phyloP scores from a whole-genome alignment of 208 protist genomes.

The Crithidia sp. region DNA sequence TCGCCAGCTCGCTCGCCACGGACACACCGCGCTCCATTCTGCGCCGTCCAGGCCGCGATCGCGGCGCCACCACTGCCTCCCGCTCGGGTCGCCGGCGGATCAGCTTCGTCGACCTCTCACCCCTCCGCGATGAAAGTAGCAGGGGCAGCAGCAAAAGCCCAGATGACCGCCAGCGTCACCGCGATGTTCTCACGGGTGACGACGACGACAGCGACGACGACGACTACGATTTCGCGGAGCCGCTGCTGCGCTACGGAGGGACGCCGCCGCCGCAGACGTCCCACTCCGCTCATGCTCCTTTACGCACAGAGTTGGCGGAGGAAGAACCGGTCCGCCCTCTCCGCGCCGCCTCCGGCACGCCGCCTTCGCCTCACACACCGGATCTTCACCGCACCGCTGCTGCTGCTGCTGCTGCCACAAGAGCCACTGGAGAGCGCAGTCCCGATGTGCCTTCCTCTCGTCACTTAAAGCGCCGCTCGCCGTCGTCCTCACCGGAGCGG shows the following conservation, averaged over 20 bases:
- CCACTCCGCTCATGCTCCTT: no score
- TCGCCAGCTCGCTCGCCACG: constrained; percentile 25
- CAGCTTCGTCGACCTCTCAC: constrained; percentile 32
- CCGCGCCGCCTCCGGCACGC: not conserved
- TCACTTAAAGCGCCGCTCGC: not conserved
- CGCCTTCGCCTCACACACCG: not conserved
- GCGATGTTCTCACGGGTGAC: not conserved
- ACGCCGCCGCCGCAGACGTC: not conserved
- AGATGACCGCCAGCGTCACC: not conserved
- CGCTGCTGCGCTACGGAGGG: constrained; percentile 37
- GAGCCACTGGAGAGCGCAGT: not conserved
- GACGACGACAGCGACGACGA: constrained; percentile 28
- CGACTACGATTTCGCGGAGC: constrained; percentile 39
- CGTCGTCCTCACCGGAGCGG: constrained; percentile 3
- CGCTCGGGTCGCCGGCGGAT: constrained; percentile 28
- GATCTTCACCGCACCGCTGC: not conserved
- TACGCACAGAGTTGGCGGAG: no score
- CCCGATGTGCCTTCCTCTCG: not conserved
- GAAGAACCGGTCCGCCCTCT: no score
- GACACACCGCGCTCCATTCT: constrained; percentile 50
- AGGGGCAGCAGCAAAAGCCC: constrained; percentile 15
- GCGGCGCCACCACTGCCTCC: constrained; percentile 3
- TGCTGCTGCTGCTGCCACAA: not conserved
- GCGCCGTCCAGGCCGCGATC: constrained; percentile 21
- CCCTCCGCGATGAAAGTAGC: not conserved